Base-by-base conservation (phyloP, 116 monocot genomes). In the Phalaenopsis hybrid region DNA sequence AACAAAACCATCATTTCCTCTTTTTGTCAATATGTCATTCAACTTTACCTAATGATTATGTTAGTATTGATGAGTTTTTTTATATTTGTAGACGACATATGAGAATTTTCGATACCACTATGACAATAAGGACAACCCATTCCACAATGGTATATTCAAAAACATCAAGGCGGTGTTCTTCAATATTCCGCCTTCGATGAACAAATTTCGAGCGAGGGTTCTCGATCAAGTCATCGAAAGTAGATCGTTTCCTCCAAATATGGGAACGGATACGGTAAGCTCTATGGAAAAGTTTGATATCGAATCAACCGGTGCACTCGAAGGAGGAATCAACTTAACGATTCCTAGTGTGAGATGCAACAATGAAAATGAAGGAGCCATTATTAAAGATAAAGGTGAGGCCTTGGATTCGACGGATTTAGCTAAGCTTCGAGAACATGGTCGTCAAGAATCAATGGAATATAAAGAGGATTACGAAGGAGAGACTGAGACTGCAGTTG, bases 51-150 rank as follows among this genome's bases (percentile, higher is more conserved):
- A 46, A 37, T 80, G 15, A 55, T 23, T 63, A 31, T 57, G 34
- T 18, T 57, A 15, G 8, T 17, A 0, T 69, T 81, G 74, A 41
- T 41, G 23, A 74, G 49, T 41, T 57, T 5, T 45, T 80, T 76
- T 37, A 57, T 80, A 23, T 65, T 84, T 79, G 80, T 88, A 96
- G 94, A 96, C 89, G 63, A 96, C 93, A 37, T 94, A 96, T 78
- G 96, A 96, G 88, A 96, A 96, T 75, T 96, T 94, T 84, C 83
- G 92, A 37, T 92, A 92, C 52, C 89, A 84, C 5, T 96, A 91
- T 57, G 96, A 96, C 78, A 91, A 92, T 82, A 96, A 91, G 81
- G 90, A 88, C 12, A 96, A 96, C 82, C 96, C 96, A 68, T 92
- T 91, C 74, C 87, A 88, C 82, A 94, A 82, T 85, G 96, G 93